Evolutionary conservation across 495 filamentous ascomycete species (phyloP).

Genomic region (Tuber magnatum): DNA sequence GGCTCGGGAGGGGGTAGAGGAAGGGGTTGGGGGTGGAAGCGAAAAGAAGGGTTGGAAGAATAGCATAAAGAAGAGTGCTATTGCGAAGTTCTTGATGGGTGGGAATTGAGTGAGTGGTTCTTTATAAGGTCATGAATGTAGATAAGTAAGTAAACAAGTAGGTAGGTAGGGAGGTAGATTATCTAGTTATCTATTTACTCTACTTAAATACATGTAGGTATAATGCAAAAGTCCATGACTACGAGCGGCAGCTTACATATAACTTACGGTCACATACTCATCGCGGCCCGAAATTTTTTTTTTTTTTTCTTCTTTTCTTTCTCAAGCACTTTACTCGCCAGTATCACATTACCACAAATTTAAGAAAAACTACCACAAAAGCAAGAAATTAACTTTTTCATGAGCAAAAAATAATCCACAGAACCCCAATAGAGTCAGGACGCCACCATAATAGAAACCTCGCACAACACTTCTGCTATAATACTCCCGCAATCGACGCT

Average conservation of each 20-base stretch:
- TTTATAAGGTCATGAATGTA: not conserved
- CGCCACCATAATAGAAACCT: no score
- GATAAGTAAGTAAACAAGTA: not conserved
- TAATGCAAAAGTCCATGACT: not conserved
- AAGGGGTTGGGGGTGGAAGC: not conserved
- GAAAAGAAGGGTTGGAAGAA: conserved; percentile 1
- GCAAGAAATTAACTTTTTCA: no score
- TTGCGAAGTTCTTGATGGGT: not conserved
- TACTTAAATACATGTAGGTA: no score
- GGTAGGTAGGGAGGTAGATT: not conserved
- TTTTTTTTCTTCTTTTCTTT: not conserved
- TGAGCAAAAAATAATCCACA: no score
- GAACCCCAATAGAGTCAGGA: no score
- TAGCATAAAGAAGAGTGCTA: not conserved
- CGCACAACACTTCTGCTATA: no score
- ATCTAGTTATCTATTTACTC: not conserved
- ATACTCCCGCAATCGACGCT: no score
- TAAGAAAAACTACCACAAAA: no score
- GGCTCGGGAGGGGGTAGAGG: not conserved
- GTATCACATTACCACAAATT: no score
- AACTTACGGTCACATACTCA: not conserved
- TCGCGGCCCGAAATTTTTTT: not conserved
- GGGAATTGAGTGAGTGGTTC: not conserved
- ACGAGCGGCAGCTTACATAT: not conserved
- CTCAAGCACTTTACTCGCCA: no score